Evolutionary conservation across 108 stramenopile species (phyloP), one percentile per base, ranked within the genome.

Genomic region (Fragilaria radians): DNA sequence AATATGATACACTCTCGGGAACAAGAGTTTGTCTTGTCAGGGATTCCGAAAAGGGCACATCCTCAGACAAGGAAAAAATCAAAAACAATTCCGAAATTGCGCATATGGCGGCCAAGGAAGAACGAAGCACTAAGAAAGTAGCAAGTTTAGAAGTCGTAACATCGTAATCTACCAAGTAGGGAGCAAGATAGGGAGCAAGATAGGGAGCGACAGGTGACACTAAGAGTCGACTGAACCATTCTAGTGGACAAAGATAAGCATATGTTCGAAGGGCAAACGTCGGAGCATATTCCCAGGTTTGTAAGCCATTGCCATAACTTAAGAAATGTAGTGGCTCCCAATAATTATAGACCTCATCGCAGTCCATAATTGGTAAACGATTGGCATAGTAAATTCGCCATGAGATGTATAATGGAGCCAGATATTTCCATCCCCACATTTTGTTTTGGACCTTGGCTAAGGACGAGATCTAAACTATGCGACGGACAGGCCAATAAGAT

Each of bases 261-360:
- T 96, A 98, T 19, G 95, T 94, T 48, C 98, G 82, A 21, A 99
- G 71, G 18, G 96, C 96, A 66, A 66, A 99, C 48, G 78, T 58
- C 54, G 95, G 87, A 2, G 91, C 74, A 61, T 99, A 97, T 72
- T 99, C 96, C 98, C 97, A 98, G 3, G 96, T 97, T 63, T 78
- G 82, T 59, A 79, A 57, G 9, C 77, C 83, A 45, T 50, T 58
- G 4, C 88, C 89, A 68, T 86, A 93, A 0, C 88, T 63, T 3
- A 95, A 30, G 49, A 87, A 95, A 65, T 98, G 97, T 5, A 98
- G 68, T 24, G 94, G 96, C 66, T 99, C 99, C 96, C 97, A 99
- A 65, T 98, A 99, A 73, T 98, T 98, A 74, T 77, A 99, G 5
- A 95, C 91, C 68, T 99, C 99, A 60, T 99, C 99, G 63, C 97